A percentile compares a stretch with the other conserved stretches of the same genome.
These are phyloP conservation scores for Pyropia haitanensis DNA, from an alignment of 23 red algal genomes.

Conservation along the genomic window DNA sequence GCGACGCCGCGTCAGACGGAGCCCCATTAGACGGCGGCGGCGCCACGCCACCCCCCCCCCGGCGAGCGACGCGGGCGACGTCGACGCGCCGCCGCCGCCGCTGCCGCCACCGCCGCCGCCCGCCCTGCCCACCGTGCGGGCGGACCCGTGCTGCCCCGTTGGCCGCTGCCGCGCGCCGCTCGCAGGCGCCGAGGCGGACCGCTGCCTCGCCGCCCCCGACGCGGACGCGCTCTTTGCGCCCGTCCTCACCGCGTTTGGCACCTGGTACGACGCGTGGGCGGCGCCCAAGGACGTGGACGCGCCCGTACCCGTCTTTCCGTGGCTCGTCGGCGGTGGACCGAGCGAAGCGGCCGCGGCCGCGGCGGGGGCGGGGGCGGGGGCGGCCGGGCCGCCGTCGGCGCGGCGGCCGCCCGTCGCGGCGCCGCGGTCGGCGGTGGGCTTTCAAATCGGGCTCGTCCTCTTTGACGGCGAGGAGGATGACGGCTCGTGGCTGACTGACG, in stretches of 20 bases:
- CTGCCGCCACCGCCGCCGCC: too few species aligned
- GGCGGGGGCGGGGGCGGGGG: not conserved
- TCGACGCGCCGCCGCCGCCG: too few species aligned
- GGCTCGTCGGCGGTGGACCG: conserved; percentile 1
- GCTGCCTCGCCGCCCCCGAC: conserved; percentile 12
- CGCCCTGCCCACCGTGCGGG: too few species aligned
- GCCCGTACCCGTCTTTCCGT: not conserved
- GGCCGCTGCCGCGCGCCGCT: conserved; percentile 29
- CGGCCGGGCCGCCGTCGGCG: not conserved
- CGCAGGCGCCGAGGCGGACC: conserved; percentile 7
- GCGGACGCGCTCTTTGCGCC: conserved; percentile 13
- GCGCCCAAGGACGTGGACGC: too few species aligned
- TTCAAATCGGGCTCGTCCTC: too few species aligned
- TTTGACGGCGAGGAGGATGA: too few species aligned
- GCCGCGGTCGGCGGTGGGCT: not conserved
- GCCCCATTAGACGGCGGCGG: too few species aligned
- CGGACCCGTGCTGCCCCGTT: conserved; percentile 2
- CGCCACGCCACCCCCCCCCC: too few species aligned
- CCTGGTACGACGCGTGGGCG: too few species aligned
- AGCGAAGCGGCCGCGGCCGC: not conserved
- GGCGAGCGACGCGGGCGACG: too few species aligned
- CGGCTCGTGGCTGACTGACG: not conserved
- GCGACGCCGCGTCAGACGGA: too few species aligned
- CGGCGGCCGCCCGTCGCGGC: not conserved
- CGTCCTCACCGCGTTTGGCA: conserved; percentile 6